Base-by-base conservation (phyloP, 345 rosid species). In the Aquilaria malaccensis region DNA sequence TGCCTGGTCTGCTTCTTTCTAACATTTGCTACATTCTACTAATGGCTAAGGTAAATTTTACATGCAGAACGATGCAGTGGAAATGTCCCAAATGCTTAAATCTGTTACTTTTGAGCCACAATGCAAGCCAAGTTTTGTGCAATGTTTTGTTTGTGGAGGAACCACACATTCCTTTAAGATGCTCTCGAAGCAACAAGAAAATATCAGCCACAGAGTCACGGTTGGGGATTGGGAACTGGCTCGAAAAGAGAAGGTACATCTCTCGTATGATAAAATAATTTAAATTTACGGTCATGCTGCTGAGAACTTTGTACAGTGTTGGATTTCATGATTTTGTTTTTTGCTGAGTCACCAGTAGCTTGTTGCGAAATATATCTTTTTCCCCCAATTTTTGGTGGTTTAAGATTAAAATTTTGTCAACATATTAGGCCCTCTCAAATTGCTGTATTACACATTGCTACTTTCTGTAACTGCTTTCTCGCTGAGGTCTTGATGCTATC, bases 61-160 rank as follows among this genome's bases (percentile, higher is more conserved):
- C 67, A 63, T 73, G 67, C 74, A 92, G 98, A 51, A 31, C 70
- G 89, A 94, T 63, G 88, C 90, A 45, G 86, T 77, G 83, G 85
- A 58, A 82, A 76, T 86, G 76, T 80, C 77, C 71, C 72, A 59
- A 61, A 69, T 74, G 68, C 46, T 93, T 64, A 81, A 62, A 50
- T 55, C 69, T 72, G 83, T 72, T 69, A 67, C 83, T 46, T 14
- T 67, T 59, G 89, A 68, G 10, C 41, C 69, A 67, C 66, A 66
- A 10, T 73, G 75, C 74, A 76, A 55, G 22, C 64, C 72, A 41
- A 55, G 64, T 61, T 72, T 80, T 58, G 56, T 72, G 62, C 68
- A 80, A 56, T 81, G 94, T 69, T 74, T 67, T 76, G 50, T 70
- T 13, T 85, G 87, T 72, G 74, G 85, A 63, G 81, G 73, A 74